Base-by-base conservation (phyloP, 2,329 filamentous ascomycete species). In the Graphium sp. region DNA sequence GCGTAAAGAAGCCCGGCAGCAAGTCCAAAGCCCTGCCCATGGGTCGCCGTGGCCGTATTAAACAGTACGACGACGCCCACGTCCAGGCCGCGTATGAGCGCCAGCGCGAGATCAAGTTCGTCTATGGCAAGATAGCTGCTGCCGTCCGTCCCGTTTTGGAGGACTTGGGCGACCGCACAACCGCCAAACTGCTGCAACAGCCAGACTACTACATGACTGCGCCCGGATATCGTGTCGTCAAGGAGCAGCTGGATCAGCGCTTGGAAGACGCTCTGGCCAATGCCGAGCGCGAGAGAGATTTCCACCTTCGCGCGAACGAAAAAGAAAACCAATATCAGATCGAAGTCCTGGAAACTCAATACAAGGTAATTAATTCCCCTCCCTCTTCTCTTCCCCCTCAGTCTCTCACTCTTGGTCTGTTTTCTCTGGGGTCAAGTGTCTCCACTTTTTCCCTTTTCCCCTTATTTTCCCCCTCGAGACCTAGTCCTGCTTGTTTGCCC, bases 61-160 rank as follows among this genome's bases (percentile, higher is more conserved):
- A 71, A 50, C 58, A 58, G 39, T 70, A 68, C 40, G 51, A 57
- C 34, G 59, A 65, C 36, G 50, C 56, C 35, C 60, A 56, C 36
- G 58, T 63, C 30, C 67, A 72, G 44, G 66, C 65, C 28, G 59
- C 61, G 32, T 65, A 68, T 37, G 66, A 72, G 44, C 70, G 76
- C 31, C 68, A 74, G 44, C 61, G 74, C 38, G 65, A 76, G 39
- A 56, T 81, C 40, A 75, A 75, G 47, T 67, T 69, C 32, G 59
- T 60, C 15, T 81, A 69, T 47, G 61, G 68, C n/a, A 55, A 62
- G 33, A 63, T 81, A 29, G 62, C 69, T 33, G 63, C 67, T 39
- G 58, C 65, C 18, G 50, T 78, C 39, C 79, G 76, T 46, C 66
- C 67, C 11, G 61, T 71, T 7, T 55, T 79, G 10, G 68, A 72